Percentiles rank a stretch among this genome's conserved stretches.
These are phyloP conservation scores for Aspergillus awamori DNA, from an alignment of 2,329 filamentous ascomycete genomes.

Conservation along the genomic window DNA sequence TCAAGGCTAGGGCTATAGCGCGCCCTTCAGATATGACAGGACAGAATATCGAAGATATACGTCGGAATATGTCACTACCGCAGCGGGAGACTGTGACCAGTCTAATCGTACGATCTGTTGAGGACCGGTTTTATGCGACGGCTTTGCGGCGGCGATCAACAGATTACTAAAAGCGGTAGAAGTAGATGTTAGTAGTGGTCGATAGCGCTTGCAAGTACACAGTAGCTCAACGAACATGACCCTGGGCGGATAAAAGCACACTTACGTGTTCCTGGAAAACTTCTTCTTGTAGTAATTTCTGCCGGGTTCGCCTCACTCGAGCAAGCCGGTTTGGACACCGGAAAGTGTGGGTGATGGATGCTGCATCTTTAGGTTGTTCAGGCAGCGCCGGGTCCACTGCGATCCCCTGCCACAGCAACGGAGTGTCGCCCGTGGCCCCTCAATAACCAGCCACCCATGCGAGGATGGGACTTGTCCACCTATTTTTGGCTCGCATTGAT, in stretches of 20 bases:
- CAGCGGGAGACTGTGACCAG: neutral
- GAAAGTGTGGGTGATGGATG: constrained; percentile 6
- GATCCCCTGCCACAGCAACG: constrained; percentile 41
- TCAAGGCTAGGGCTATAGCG: constrained; percentile 23
- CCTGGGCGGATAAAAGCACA: neutral
- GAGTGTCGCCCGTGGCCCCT: constrained; percentile 12
- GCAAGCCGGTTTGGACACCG: constrained; percentile 5
- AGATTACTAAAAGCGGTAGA: constrained; percentile 37
- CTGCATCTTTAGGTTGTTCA: constrained; percentile 14
- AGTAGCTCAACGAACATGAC: neutral
- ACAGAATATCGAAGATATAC: neutral
- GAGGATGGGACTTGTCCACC: constrained; percentile 2
- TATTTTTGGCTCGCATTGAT: constrained; percentile 5
- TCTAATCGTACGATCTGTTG: constrained; percentile 10
- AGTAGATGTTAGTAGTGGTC: constrained; percentile 2
- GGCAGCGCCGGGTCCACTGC: constrained; percentile 33
- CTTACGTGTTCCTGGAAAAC: neutral
- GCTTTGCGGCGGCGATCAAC: constrained; percentile 31
- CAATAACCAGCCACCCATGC: constrained; percentile 19
- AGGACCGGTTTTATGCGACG: constrained; percentile 12
- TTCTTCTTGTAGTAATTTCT: neutral
- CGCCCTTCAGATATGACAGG: constrained; percentile 12
- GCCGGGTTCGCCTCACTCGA: neutral
- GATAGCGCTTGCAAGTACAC: neutral
- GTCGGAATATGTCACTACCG: neutral